Conservation (phyloP, 1,284 basidiomycete species). For the Papiliotrema nemorosa region DNA sequence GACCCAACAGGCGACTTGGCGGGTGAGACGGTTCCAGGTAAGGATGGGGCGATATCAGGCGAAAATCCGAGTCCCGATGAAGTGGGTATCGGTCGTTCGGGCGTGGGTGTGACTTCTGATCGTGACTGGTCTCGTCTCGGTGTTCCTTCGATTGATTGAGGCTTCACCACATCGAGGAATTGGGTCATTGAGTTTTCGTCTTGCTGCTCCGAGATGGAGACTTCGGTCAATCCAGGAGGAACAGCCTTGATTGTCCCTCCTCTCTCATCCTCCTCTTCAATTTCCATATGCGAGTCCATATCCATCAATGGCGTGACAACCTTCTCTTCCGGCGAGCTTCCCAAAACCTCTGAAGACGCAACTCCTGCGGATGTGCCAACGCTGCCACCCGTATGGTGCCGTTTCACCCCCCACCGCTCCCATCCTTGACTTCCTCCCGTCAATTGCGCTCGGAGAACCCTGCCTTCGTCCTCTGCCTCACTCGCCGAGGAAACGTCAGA, state of each 20-base stretch:
- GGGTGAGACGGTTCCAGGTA: conserved; percentile 4
- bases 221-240: conserved; percentile 1
- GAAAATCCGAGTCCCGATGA: conserved; percentile 8
- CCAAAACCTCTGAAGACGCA: background rate
- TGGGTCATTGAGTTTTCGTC: too few species aligned
- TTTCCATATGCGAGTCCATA: background rate
- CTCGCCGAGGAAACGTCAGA: conserved; percentile 19
- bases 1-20: background rate
- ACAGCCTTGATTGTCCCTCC: conserved; percentile 25
- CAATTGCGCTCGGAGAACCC: conserved; percentile 22
- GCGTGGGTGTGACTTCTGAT: conserved; percentile 25
- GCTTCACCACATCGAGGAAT: too few species aligned
- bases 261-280: conserved; percentile 9
- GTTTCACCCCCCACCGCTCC: conserved; percentile 22
- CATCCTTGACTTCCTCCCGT: conserved; percentile 34
- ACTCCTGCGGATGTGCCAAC: background rate
- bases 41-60: conserved; percentile 1
- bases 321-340: conserved; percentile 1
- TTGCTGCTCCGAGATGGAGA: background rate
- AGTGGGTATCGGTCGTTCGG: conserved; percentile 11
- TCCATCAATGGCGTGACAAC: conserved; percentile 2
- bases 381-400: conserved; percentile 6
- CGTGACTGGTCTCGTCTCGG: background rate
- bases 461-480: conserved; percentile 7
- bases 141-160: background rate